Evolutionary conservation across 1,139 yeast genomes (phyloP).

Genomic region (Yamadazyma dendronema): DNA sequence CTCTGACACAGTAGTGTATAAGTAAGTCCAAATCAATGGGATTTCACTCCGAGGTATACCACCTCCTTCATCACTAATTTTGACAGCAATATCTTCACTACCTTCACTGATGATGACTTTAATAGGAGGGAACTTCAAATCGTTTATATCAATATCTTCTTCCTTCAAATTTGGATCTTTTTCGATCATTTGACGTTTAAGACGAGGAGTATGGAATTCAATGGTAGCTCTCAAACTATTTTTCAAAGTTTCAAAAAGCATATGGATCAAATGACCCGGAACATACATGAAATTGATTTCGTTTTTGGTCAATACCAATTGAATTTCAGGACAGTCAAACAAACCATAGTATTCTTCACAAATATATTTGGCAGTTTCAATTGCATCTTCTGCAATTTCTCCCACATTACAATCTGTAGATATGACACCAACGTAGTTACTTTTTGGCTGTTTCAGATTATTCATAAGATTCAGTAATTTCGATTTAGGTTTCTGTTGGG

Average conservation of each 20-base stretch:
- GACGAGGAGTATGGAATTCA: slow-evolving; percentile 58
- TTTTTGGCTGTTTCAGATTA: slow-evolving; percentile 31
- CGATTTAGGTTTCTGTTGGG: slow-evolving; percentile 50
- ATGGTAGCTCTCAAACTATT: slow-evolving; percentile 84
- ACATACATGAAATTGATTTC: slow-evolving; percentile 78
- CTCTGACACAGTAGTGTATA: slow-evolving; percentile 82
- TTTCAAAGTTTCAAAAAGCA: slow-evolving; percentile 82
- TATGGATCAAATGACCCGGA: slow-evolving; percentile 86
- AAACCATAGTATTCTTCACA: slow-evolving; percentile 87
- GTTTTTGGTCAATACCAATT: slow-evolving; percentile 68
- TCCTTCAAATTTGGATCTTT: slow-evolving; percentile 42
- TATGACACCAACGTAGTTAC: slow-evolving; percentile 76
- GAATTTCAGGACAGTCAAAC: slow-evolving; percentile 78
- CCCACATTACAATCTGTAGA: slow-evolving; percentile 78
- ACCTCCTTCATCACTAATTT: slow-evolving; percentile 92
- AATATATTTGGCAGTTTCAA: slow-evolving; percentile 81
- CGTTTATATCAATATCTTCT: slow-evolving; percentile 55
- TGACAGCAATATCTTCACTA: slow-evolving; percentile 87
- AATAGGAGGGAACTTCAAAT: slow-evolving; percentile 75
- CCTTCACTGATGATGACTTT: slow-evolving; percentile 92
- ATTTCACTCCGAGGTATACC: slow-evolving; percentile 85
- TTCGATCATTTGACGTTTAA: slow-evolving; percentile 36
- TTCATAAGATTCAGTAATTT: slow-evolving; percentile 35
- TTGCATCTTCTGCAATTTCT: slow-evolving; percentile 80
- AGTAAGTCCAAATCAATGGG: slow-evolving; percentile 87